A percentile compares a stretch with the other conserved stretches of the same genome.
Evolutionary conservation across 257 asterid genomes (phyloP).

Genomic region (Leptodermis oblonga): DNA sequence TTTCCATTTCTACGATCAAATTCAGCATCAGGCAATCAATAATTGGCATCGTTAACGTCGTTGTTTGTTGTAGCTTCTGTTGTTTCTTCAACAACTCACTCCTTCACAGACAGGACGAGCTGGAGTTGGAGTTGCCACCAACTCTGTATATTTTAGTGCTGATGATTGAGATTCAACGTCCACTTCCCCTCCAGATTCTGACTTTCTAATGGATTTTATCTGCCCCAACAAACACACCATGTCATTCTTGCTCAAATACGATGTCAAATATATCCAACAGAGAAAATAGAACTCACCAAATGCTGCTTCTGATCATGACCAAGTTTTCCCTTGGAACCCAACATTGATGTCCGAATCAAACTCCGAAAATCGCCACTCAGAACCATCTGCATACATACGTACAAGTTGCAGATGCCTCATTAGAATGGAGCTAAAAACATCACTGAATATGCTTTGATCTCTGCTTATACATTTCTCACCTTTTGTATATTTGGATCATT

Average conservation of each 20-base stretch:
- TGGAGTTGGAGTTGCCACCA: not conserved
- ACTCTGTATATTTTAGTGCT: constrained; percentile 1
- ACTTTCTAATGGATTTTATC: constrained; percentile 8
- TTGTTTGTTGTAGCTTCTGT: not conserved
- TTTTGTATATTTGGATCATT: constrained; percentile 23
- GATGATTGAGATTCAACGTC: constrained; percentile 8
- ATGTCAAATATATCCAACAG: not conserved
- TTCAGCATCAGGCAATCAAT: not conserved
- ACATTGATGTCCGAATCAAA: constrained; percentile 1
- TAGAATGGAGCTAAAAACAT: not conserved
- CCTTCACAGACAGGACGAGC: constrained; percentile 22
- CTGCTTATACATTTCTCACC: constrained; percentile 16
- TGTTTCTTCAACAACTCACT: constrained; percentile 9
- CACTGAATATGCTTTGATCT: not conserved
- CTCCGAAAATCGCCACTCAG: constrained; percentile 14
- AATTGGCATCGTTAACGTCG: not conserved
- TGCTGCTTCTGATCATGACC: not conserved
- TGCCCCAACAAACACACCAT: constrained; percentile 21
- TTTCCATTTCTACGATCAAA: too few species aligned
- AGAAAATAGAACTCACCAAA: constrained; percentile 3
- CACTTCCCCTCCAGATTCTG: constrained; percentile 18
- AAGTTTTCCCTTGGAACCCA: not conserved
- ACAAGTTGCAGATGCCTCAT: not conserved
- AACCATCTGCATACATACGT: constrained; percentile 17
- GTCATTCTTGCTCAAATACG: too few species aligned